Percentiles rank a stretch among this genome's conserved stretches.
Evolutionary conservation across 371 early-diverging fungal genomes (phyloP).

Genomic region (Syncephalastrum monosporum): DNA sequence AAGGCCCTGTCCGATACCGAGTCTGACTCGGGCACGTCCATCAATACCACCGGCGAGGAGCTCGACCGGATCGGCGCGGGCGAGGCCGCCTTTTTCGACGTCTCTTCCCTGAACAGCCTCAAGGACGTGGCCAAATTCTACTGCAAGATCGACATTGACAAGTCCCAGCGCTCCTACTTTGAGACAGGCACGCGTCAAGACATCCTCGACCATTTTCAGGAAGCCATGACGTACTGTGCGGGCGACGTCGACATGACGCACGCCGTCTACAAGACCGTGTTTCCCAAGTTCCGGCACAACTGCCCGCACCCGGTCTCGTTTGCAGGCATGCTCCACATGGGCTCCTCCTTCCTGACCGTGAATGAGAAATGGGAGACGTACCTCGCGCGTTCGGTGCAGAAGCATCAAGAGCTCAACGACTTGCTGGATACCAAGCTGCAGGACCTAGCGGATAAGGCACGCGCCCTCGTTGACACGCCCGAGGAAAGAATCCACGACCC

Average conservation of each 20-base stretch:
- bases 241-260: constrained; percentile 85
- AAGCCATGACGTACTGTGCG: constrained; percentile 85
- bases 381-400: constrained; percentile 52
- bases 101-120: constrained; percentile 79
- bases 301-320: constrained; percentile 96
- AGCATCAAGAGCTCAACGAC: constrained; percentile 53
- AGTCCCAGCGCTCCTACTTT: constrained; percentile 72
- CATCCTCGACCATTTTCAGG: constrained; percentile 58
- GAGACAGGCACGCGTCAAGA: constrained; percentile 57
- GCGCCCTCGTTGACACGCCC: constrained; percentile 27
- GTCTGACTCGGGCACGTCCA: constrained; percentile 1
- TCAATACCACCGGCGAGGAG: constrained; percentile 25
- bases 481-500: constrained; percentile 60
- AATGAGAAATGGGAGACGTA: constrained; percentile 77
- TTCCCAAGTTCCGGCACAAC: constrained; percentile 71
- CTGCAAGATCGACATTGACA: constrained; percentile 72
- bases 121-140: constrained; percentile 80
- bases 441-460: constrained; percentile 70
- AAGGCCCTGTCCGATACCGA: constrained; percentile 8
- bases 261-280: constrained; percentile 65
- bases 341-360: constrained; percentile 81
- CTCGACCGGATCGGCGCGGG: constrained; percentile 15
- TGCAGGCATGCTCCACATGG: constrained; percentile 90
- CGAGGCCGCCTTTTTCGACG: constrained; percentile 54
- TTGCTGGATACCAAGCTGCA: constrained; percentile 60